phyloP scores from a whole-genome alignment of 306 rosid genomes.

The Vigna mungo region DNA sequence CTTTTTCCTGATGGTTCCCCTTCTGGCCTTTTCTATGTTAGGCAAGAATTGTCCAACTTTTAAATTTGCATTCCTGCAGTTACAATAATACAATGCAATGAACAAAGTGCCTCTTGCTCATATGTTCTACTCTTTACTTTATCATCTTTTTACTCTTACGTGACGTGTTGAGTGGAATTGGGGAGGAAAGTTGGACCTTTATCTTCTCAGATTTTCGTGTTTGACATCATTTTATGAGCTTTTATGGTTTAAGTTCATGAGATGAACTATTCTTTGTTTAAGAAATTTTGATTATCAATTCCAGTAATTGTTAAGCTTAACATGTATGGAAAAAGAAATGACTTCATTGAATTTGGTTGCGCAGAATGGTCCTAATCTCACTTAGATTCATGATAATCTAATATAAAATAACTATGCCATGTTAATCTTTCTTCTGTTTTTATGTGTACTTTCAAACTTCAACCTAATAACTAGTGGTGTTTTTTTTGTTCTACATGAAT shows the following conservation, averaged over 20 bases:
- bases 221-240: background rate
- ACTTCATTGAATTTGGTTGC: no score
- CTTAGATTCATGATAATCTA: no score
- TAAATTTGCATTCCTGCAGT: constrained; percentile 9
- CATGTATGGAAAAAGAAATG: no score
- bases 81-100: background rate
- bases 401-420: background rate
- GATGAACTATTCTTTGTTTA: background rate
- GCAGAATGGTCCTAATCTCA: no score
- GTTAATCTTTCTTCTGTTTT: background rate
- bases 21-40: constrained; percentile 41
- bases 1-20: constrained; percentile 38
- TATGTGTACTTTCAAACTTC: no score
- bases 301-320: background rate
- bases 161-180: background rate
- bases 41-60: constrained; percentile 6
- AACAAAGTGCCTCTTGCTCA: background rate
- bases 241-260: background rate
- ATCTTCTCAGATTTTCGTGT: no score
- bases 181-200: background rate
- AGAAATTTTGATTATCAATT: no score
- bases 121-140: background rate
- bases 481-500: background rate
- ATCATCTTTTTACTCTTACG: background rate
- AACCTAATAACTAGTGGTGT: background rate